Conservation (phyloP, 352 stramenopile species). For the Globisporangium solare region DNA sequence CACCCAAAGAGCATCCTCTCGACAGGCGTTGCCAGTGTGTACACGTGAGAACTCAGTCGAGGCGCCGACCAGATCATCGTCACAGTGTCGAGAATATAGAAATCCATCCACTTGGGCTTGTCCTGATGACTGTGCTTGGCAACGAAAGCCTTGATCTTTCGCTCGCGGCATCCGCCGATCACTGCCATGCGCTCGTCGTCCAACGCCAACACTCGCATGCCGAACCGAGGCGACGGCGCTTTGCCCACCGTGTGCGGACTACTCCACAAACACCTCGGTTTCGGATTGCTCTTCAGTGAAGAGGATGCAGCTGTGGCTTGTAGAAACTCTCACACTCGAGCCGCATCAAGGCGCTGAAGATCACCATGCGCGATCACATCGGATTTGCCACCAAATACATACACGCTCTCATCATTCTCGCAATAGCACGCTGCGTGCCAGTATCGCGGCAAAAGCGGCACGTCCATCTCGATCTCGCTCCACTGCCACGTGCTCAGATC, state of each 20-base stretch:
- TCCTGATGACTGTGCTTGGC: background rate
- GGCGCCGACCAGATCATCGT: constrained; percentile 48
- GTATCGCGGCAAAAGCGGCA: constrained; percentile 29
- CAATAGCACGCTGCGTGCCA: constrained; percentile 30
- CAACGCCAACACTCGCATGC: constrained; percentile 35
- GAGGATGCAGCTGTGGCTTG: background rate
- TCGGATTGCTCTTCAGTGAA: constrained; percentile 9
- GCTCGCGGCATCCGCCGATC: constrained; percentile 21
- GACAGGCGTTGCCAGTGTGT: constrained; percentile 17
- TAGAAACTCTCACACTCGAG: background rate
- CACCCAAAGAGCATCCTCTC: constrained; percentile 49
- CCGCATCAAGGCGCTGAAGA: constrained; percentile 29
- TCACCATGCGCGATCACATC: constrained; percentile 45
- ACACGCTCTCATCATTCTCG: constrained; percentile 31
- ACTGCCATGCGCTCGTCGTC: constrained; percentile 38
- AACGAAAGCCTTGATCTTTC: constrained; percentile 4
- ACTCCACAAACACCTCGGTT: constrained; percentile 24
- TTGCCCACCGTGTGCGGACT: constrained; percentile 44
- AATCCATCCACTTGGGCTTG: constrained; percentile 24
- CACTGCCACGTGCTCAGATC: constrained; percentile 48
- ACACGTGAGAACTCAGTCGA: constrained; percentile 34
- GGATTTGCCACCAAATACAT: constrained; percentile 63
- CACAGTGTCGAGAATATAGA: constrained; percentile 45
- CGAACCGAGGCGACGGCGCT: constrained; percentile 41
- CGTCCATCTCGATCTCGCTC: constrained; percentile 29